These are phyloP conservation scores for sweet orange (Citrus sinensis) DNA, from an alignment of 345 rosid genomes.

Conservation along the genomic window DNA sequence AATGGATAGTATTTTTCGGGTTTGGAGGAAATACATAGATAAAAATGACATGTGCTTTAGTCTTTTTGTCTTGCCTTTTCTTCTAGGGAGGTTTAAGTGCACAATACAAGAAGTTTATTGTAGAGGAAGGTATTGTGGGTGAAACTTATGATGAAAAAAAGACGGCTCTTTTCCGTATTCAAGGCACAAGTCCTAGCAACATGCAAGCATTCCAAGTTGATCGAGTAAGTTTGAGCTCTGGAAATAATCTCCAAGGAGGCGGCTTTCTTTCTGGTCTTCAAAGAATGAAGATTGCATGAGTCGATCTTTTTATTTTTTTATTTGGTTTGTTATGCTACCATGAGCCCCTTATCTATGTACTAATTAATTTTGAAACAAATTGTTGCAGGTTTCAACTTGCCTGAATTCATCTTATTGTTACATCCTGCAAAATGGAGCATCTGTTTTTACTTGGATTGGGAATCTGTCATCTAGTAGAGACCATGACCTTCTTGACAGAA, in stretches of 20 bases:
- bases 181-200: slow-evolving; percentile 54
- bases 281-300: background rate
- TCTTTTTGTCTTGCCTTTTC: slow-evolving; percentile 13
- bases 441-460: slow-evolving; percentile 74
- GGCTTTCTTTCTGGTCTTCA: background rate
- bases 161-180: slow-evolving; percentile 66
- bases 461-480: slow-evolving; percentile 58
- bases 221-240: slow-evolving; percentile 40
- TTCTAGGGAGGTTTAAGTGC: slow-evolving; percentile 67
- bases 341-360: background rate
- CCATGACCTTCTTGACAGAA: slow-evolving; percentile 72
- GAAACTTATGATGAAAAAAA: slow-evolving; percentile 47
- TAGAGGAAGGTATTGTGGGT: slow-evolving; percentile 37
- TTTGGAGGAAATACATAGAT: background rate
- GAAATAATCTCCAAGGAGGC: slow-evolving; percentile 1
- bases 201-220: slow-evolving; percentile 90
- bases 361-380: slow-evolving; percentile 18
- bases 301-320: no score
- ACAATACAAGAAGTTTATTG: slow-evolving; percentile 44
- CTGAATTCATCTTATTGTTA: slow-evolving; percentile 78
- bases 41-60: slow-evolving; percentile 2
- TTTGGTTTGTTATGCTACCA: no score
- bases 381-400: slow-evolving; percentile 58
- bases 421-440: slow-evolving; percentile 61
- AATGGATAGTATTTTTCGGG: background rate